phyloP scores from a whole-genome alignment of 371 early-diverging fungal species.

The Lichtheimia ramosa region DNA sequence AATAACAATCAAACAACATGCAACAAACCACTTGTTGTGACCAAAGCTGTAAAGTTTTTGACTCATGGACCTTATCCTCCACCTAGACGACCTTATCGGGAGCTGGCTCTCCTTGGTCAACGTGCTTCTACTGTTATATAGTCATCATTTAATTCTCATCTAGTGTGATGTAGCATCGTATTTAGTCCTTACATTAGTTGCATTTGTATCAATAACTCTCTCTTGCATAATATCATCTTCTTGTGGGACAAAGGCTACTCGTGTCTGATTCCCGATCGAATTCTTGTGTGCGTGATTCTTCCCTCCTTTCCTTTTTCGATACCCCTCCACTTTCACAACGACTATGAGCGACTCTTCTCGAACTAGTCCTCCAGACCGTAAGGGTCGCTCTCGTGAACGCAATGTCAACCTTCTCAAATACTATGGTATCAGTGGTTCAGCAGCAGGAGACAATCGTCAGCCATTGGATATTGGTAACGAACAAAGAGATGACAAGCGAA shows the following conservation, averaged over 20 bases:
- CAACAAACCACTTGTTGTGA: neutral
- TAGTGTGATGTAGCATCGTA: too few relatives aligned
- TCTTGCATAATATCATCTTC: neutral
- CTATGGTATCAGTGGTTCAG: constrained; percentile 30
- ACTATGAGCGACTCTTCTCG: neutral
- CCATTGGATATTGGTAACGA: constrained; percentile 37
- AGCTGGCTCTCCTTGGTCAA: constrained; percentile 15
- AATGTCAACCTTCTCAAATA: constrained; percentile 27
- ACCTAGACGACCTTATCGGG: constrained; percentile 25
- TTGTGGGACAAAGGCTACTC: too few relatives aligned
- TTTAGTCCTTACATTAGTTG: too few relatives aligned
- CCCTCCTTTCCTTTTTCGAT: neutral
- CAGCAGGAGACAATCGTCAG: constrained; percentile 17
- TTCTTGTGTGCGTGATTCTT: neutral
- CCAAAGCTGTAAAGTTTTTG: neutral
- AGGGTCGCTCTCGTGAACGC: constrained; percentile 12
- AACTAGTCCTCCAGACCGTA: constrained; percentile 9
- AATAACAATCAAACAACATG: neutral
- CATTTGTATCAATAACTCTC: neutral
- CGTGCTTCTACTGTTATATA: neutral
- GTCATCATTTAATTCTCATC: neutral
- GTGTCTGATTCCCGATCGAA: too few relatives aligned
- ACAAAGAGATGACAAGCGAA: neutral
- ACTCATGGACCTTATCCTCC: constrained; percentile 41
- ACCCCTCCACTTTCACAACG: neutral